Percentiles rank a stretch among this genome's conserved stretches.
Conservation (phyloP, 805 yeast species). For the Wickerhamiella sergipiensis region DNA sequence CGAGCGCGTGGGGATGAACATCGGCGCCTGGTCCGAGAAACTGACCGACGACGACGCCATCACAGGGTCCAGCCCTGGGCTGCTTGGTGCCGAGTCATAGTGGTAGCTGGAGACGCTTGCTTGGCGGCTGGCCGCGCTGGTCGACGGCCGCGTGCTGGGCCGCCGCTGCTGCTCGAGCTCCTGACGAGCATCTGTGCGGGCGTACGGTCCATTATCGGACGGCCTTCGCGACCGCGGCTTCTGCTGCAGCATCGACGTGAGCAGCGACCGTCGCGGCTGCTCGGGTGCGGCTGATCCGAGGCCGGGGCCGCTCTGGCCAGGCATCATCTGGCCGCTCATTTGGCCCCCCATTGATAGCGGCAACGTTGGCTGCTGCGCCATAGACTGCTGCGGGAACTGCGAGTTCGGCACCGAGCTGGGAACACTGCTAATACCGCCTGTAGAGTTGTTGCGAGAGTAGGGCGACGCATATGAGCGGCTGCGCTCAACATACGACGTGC, state of each 20-base stretch:
- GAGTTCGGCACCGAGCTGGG: not conserved
- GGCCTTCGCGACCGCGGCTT: conserved; percentile 4
- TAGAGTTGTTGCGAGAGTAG: not conserved
- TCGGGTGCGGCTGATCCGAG: too few species aligned
- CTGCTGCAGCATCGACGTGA: conserved; percentile 22
- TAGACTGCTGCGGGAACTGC: not conserved
- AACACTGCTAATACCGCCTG: not conserved
- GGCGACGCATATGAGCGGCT: not conserved
- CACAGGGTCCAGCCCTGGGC: conserved; percentile 3
- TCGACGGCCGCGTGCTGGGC: conserved; percentile 1
- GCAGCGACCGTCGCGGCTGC: conserved; percentile 17
- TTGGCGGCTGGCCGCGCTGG: not conserved
- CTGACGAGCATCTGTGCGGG: conserved; percentile 8
- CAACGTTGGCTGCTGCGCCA: not conserved
- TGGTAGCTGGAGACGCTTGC: not conserved
- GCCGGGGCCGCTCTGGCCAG: too few species aligned
- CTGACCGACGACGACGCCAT: conserved; percentile 18
- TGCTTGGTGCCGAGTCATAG: not conserved
- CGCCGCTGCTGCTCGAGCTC: not conserved
- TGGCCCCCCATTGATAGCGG: not conserved
- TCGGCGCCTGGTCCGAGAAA: conserved; percentile 17
- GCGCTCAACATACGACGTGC: conserved; percentile 1
- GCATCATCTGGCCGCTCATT: too few species aligned
- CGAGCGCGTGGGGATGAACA: conserved; percentile 4
- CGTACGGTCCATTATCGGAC: conserved; percentile 29